Evolutionary conservation across 2,329 filamentous ascomycete genomes (phyloP).

Genomic region (Claviceps monticola): DNA sequence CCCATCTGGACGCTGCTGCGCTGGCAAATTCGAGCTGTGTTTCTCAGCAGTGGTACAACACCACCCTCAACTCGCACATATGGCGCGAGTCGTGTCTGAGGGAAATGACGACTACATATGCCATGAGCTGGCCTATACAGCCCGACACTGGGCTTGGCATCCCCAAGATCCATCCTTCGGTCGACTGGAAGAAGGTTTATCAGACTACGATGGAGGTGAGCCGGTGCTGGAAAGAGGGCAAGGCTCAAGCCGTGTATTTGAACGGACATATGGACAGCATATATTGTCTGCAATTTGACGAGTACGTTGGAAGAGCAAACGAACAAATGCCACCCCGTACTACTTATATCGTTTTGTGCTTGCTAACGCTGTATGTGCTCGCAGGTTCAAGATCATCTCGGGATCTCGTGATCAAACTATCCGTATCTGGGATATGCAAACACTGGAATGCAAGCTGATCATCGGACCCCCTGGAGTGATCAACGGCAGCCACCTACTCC

Average conservation of each 20-base stretch:
- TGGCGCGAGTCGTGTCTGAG: conserved; percentile 51
- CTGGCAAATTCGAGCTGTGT: conserved; percentile 36
- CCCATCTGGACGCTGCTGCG: conserved; percentile 38
- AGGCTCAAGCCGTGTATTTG: conserved; percentile 72
- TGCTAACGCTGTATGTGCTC: conserved; percentile 3
- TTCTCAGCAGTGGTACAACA: conserved; percentile 33
- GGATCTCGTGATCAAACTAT: conserved; percentile 93
- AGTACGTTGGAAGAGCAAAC: conserved; percentile 39
- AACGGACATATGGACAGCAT: conserved; percentile 92
- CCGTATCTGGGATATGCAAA: conserved; percentile 89
- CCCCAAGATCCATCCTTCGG: conserved; percentile 40
- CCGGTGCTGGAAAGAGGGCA: conserved; percentile 63
- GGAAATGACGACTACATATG: conserved; percentile 46
- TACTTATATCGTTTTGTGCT: not conserved
- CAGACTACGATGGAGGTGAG: conserved; percentile 62
- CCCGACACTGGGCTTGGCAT: conserved; percentile 45
- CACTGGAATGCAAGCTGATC: conserved; percentile 69
- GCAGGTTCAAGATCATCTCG: conserved; percentile 83
- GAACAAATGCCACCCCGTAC: too few species aligned
- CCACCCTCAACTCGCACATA: conserved; percentile 40
- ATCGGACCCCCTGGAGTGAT: conserved; percentile 66
- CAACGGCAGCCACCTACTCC: conserved; percentile 34
- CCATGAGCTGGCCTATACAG: conserved; percentile 37
- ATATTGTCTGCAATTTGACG: conserved; percentile 96
- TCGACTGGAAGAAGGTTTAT: conserved; percentile 81